Evolutionary conservation across 2,329 filamentous ascomycete species (phyloP).

Genomic region (Nannizziopsis arthrosporioides): DNA sequence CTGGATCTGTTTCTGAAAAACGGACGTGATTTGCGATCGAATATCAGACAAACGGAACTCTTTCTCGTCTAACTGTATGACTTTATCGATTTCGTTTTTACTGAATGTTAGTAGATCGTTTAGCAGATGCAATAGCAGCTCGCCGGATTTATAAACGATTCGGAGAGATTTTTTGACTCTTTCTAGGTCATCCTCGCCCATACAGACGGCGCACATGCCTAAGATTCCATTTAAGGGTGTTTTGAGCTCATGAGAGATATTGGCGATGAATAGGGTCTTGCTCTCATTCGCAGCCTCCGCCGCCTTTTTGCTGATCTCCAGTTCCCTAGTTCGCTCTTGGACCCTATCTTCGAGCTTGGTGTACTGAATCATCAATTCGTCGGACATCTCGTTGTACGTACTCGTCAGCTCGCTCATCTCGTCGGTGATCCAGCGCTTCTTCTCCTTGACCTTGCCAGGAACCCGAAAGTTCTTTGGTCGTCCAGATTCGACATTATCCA

Average conservation of each 20-base stretch:
- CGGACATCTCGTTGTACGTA: conserved; percentile 90
- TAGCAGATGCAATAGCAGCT: conserved; percentile 70
- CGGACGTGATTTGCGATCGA: conserved; percentile 66
- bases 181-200: conserved; percentile 72
- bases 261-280: conserved; percentile 94
- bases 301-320: conserved; percentile 81
- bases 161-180: conserved; percentile 73
- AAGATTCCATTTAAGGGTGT: conserved; percentile 86
- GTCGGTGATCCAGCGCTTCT: conserved; percentile 65
- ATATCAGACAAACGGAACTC: conserved; percentile 80
- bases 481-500: conserved; percentile 7
- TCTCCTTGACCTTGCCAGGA: conserved; percentile 65
- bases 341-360: conserved; percentile 74
- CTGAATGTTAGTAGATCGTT: conserved; percentile 87
- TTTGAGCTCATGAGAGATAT: conserved; percentile 72
- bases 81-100: conserved; percentile 64
- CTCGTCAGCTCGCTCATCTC: conserved; percentile 71
- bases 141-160: conserved; percentile 79
- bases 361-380: conserved; percentile 80
- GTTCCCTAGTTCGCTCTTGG: conserved; percentile 64
- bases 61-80: conserved; percentile 47
- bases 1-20: conserved; percentile 80
- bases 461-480: conserved; percentile 55
- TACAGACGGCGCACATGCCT: conserved; percentile 83
- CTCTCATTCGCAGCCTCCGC: conserved; percentile 92